Evolutionary conservation across 2,329 filamentous ascomycete species (phyloP).

Genomic region (Cytospora paraplurivora): DNA sequence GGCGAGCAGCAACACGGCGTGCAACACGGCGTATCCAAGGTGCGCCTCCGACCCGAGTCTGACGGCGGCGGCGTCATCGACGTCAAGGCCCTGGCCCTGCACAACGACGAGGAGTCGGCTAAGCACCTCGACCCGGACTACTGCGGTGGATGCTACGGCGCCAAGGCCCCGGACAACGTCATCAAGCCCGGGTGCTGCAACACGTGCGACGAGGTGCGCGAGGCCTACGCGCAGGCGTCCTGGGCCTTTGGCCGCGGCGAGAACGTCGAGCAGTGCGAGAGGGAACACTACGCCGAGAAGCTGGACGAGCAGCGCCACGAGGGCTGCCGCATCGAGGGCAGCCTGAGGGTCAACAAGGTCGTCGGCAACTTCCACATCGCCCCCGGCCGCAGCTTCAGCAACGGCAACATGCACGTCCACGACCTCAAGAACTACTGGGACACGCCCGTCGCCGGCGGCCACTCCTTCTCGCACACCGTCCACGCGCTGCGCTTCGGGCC

Average conservation of each 20-base stretch:
- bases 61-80: constrained; percentile 80
- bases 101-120: constrained; percentile 67
- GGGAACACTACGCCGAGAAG: constrained; percentile 90
- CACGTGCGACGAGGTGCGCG: constrained; percentile 93
- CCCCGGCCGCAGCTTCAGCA: constrained; percentile 93
- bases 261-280: constrained; percentile 90
- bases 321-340: constrained; percentile 91
- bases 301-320: constrained; percentile 86
- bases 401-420: constrained; percentile 95
- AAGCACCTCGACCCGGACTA: constrained; percentile 86
- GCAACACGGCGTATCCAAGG: constrained; percentile 88
- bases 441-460: constrained; percentile 64
- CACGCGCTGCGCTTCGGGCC: constrained; percentile 93
- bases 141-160: constrained; percentile 93
- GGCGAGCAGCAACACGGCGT: constrained; percentile 96
- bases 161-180: constrained; percentile 69
- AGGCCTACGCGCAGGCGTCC: constrained; percentile 84
- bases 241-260: constrained; percentile 96
- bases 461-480: constrained; percentile 88
- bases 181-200: constrained; percentile 90
- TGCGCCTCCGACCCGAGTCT: constrained; percentile 70
- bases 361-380: constrained; percentile 98
- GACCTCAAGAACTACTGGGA: constrained; percentile 96
- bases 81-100: constrained; percentile 68
- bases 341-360: constrained; percentile 95